These are phyloP conservation scores for Cyanodermella asteris DNA, from an alignment of 2,329 filamentous ascomycete species.

Conservation along the genomic window DNA sequence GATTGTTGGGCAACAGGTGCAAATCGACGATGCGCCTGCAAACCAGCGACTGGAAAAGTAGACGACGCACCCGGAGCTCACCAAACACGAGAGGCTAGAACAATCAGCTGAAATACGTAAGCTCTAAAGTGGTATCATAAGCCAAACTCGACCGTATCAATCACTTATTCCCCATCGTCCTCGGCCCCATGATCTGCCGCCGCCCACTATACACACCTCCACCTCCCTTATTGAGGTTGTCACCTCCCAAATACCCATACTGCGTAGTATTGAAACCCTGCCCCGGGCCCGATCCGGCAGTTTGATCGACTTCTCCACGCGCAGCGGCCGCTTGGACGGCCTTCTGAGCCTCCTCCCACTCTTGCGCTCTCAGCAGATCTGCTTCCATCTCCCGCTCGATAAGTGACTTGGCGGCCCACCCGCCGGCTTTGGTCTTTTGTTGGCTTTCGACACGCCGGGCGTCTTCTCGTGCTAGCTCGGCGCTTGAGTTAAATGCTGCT, in stretches of 20 bases:
- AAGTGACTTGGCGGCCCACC: constrained; percentile 41
- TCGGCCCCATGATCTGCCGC: constrained; percentile 40
- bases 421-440: constrained; percentile 33
- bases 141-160: too few species aligned
- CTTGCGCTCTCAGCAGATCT: constrained; percentile 39
- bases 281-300: constrained; percentile 25
- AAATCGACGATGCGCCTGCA: too few species aligned
- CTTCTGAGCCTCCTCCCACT: constrained; percentile 41
- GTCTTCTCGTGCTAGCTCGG: too few species aligned
- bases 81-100: too few species aligned
- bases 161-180: constrained; percentile 23
- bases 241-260: constrained; percentile 41
- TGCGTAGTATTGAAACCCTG: constrained; percentile 41
- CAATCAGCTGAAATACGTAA: too few species aligned
- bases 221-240: constrained; percentile 35
- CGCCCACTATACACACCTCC: constrained; percentile 30
- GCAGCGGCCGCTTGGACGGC: constrained; percentile 24
- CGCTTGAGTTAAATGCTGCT: too few species aligned
- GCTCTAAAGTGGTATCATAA: too few species aligned
- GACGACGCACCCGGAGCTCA: too few species aligned
- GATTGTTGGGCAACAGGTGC: too few species aligned
- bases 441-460: constrained; percentile 31
- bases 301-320: constrained; percentile 16
- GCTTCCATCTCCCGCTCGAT: constrained; percentile 46
- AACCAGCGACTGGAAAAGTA: too few species aligned